phyloP scores from a whole-genome alignment of 2,329 filamentous ascomycete species.

The Orbilia quercus region DNA sequence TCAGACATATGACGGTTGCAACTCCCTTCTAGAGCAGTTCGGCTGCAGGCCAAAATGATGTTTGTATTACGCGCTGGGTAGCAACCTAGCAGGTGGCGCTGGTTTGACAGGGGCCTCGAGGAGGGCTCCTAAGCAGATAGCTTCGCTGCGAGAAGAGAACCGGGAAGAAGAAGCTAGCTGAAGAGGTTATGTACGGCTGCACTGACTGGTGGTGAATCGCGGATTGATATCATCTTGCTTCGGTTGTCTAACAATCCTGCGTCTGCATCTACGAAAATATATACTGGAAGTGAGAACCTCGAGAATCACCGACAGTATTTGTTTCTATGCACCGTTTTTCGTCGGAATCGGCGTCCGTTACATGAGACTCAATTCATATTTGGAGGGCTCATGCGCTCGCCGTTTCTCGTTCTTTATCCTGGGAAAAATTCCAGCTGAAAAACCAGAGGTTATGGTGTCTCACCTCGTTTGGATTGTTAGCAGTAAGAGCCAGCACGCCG shows the following conservation, averaged over 20 bases:
- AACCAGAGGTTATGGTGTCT: conserved; percentile 15
- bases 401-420: too few species aligned
- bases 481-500: conserved; percentile 18
- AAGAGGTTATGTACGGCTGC: not conserved
- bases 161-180: not conserved
- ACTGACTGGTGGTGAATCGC: not conserved
- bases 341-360: conserved; percentile 2
- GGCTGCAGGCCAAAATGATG: conserved; percentile 39
- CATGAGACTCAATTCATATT: not conserved
- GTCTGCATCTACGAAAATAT: not conserved
- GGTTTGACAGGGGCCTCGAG: conserved; percentile 38
- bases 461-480: not conserved
- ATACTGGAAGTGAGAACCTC: too few species aligned
- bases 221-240: conserved; percentile 18
- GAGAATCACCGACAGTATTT: not conserved
- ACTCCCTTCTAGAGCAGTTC: conserved; percentile 41
- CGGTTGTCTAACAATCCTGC: not conserved
- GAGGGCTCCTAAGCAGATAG: conserved; percentile 8
- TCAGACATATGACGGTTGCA: conserved; percentile 43
- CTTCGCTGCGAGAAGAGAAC: conserved; percentile 5
- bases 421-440: not conserved
- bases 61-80: conserved; percentile 47
- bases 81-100: conserved; percentile 50
- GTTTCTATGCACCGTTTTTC: not conserved
- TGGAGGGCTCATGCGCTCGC: not conserved